Evolutionary conservation across 2,329 filamentous ascomycete genomes (phyloP).

Genomic region (Fonsecaea monophora): DNA sequence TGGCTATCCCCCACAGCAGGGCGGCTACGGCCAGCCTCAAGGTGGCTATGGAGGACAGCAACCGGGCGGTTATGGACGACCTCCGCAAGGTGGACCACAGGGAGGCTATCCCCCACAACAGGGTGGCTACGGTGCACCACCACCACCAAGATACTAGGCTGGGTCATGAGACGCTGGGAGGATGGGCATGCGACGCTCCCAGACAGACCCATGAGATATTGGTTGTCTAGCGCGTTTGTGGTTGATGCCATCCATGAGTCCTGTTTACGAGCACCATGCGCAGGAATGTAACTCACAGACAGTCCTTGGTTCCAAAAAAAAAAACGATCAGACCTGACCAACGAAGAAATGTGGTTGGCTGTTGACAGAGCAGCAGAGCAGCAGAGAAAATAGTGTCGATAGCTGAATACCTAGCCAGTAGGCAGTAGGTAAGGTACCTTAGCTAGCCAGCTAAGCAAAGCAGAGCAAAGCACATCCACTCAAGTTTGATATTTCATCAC

Average conservation of each 20-base stretch:
- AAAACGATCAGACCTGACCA: no score
- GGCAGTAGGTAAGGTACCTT: no score
- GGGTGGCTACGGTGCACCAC: conserved; percentile 31
- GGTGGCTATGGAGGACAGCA: conserved; percentile 36
- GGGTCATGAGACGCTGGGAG: background rate
- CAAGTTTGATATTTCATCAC: no score
- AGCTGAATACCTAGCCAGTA: no score
- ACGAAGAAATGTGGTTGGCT: no score
- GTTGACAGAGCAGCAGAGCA: no score
- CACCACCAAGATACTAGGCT: conserved; percentile 32
- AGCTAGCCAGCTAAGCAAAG: no score
- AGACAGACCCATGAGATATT: background rate
- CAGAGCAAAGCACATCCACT: no score
- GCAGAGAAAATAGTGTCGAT: no score
- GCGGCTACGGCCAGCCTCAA: conserved; percentile 45
- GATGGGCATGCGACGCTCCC: background rate
- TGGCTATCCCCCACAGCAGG: conserved; percentile 41
- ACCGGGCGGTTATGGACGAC: conserved; percentile 39
- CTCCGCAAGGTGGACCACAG: conserved; percentile 36
- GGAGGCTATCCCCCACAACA: conserved; percentile 42
- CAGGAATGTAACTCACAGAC: background rate
- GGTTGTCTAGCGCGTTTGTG: background rate
- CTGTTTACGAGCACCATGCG: background rate
- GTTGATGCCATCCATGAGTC: background rate
- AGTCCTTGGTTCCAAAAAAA: background rate